Evolutionary conservation across 257 asterid genomes (phyloP).

Genomic region (Misopates orontium): DNA sequence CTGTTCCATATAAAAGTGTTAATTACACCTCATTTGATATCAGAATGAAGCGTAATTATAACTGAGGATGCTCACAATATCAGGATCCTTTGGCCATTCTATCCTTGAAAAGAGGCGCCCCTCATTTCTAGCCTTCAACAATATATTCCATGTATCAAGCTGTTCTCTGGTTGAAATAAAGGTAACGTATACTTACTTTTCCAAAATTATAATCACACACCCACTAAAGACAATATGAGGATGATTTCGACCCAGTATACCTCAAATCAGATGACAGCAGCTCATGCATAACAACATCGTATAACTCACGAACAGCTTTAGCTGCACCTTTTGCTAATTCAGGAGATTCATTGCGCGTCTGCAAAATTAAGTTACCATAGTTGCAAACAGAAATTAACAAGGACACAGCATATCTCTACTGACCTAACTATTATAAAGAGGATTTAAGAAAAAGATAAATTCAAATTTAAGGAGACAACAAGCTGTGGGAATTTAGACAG

Average conservation of each 20-base stretch:
- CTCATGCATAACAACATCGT: slow-evolving; percentile 94
- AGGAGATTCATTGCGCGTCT: slow-evolving; percentile 81
- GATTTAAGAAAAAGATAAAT: slow-evolving; percentile 2
- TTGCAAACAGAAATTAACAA: slow-evolving; percentile 21
- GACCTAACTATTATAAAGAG: not conserved
- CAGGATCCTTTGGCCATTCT: slow-evolving; percentile 93
- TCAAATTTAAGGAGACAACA: slow-evolving; percentile 13
- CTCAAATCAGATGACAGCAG: slow-evolving; percentile 81
- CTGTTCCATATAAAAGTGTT: slow-evolving; percentile 42
- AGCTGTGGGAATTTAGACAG: slow-evolving; percentile 21
- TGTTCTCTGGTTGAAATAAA: slow-evolving; percentile 67
- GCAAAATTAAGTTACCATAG: slow-evolving; percentile 30
- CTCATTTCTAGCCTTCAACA: slow-evolving; percentile 89
- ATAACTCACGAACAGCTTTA: slow-evolving; percentile 78
- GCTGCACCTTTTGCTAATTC: slow-evolving; percentile 95
- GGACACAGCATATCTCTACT: not conserved
- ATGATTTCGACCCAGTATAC: slow-evolving; percentile 38
- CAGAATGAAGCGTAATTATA: slow-evolving; percentile 7
- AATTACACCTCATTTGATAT: slow-evolving; percentile 2
- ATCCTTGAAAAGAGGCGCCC: slow-evolving; percentile 92
- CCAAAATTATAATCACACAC: slow-evolving; percentile 3
- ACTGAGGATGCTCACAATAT: slow-evolving; percentile 54
- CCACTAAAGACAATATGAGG: slow-evolving; percentile 15
- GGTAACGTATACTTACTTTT: slow-evolving; percentile 7
- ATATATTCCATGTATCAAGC: slow-evolving; percentile 92